Percentiles rank a stretch among this genome's conserved stretches.
Conservation (phyloP, 495 filamentous ascomycete species). For the Hypoxylon cercidicola region DNA sequence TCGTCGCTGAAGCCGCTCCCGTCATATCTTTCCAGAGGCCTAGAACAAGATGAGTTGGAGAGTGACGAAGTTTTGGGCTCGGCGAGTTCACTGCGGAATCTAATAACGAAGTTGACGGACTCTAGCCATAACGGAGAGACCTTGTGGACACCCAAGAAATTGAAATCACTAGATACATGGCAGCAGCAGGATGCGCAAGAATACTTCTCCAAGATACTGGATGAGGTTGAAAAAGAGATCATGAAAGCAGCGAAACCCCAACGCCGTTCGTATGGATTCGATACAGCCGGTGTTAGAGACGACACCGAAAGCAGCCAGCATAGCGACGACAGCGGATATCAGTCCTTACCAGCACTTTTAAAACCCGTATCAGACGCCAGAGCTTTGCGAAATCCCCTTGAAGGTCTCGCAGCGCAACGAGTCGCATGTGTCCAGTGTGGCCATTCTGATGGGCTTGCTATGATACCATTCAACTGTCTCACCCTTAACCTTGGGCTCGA, state of each 20-base stretch:
- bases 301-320: conserved; percentile 55
- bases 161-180: conserved; percentile 91
- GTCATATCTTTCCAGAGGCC: conserved; percentile 56
- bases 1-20: conserved; percentile 76
- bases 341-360: conserved; percentile 45
- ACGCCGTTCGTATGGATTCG: conserved; percentile 49
- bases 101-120: conserved; percentile 74
- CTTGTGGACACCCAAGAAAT: conserved; percentile 77
- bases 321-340: conserved; percentile 61
- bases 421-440: conserved; percentile 90
- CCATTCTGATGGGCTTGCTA: conserved; percentile 82
- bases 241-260: conserved; percentile 56
- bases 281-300: conserved; percentile 42
- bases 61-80: conserved; percentile 38
- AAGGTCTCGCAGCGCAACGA: conserved; percentile 87
- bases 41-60: conserved; percentile 49
- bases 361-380: conserved; percentile 39
- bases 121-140: conserved; percentile 71
- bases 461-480: conserved; percentile 94
- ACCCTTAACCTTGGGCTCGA: conserved; percentile 78
- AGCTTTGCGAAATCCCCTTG: conserved; percentile 69
- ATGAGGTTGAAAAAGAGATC: conserved; percentile 85
- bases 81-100: conserved; percentile 65
- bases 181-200: conserved; percentile 99
- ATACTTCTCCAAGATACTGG: conserved; percentile 90